These are phyloP conservation scores for Dendryphion nanum DNA, from an alignment of 2,329 filamentous ascomycete genomes.

Conservation along the genomic window DNA sequence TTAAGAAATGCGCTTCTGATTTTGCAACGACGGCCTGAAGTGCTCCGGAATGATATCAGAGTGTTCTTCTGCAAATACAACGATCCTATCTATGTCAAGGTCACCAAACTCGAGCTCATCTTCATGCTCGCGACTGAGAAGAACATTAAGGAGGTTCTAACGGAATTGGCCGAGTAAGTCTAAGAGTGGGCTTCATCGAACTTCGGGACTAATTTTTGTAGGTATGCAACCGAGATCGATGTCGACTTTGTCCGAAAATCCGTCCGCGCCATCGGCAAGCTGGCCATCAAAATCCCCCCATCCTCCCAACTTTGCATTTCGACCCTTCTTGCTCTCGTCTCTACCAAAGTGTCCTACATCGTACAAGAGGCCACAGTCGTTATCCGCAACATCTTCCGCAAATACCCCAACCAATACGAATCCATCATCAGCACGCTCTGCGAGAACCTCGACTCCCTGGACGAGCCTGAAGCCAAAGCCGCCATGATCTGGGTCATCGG, in stretches of 20 bases:
- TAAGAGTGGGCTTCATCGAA: not conserved
- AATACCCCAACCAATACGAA: slow-evolving; percentile 98
- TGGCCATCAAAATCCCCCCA: slow-evolving; percentile 98
- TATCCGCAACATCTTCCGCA: slow-evolving; percentile 98
- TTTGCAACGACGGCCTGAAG: slow-evolving; percentile 86
- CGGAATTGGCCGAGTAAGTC: slow-evolving; percentile 80
- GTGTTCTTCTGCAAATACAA: slow-evolving; percentile 99
- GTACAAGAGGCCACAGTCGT: slow-evolving; percentile 98
- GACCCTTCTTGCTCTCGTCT: slow-evolving; percentile 85
- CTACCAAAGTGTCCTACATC: slow-evolving; percentile 98
- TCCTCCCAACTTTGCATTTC: slow-evolving; percentile 90
- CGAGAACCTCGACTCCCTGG: slow-evolving; percentile 91
- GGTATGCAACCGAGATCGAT: slow-evolving; percentile 93
- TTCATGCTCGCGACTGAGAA: slow-evolving; percentile 97
- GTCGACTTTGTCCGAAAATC: slow-evolving; percentile 98
- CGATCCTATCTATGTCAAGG: slow-evolving; percentile 98
- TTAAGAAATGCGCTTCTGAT: slow-evolving; percentile 92
- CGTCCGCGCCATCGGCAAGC: slow-evolving; percentile 93
- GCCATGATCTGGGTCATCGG: slow-evolving; percentile 99
- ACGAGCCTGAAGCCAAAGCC: slow-evolving; percentile 96
- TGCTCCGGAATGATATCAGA: slow-evolving; percentile 91
- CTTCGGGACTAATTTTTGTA: slow-evolving; percentile 25
- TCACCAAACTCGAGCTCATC: slow-evolving; percentile 96
- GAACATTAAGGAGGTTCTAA: slow-evolving; percentile 93
- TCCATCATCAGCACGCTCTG: slow-evolving; percentile 95